Conservation (phyloP, 1,284 basidiomycete species). For the Microbotryum silenes-acaulis region DNA sequence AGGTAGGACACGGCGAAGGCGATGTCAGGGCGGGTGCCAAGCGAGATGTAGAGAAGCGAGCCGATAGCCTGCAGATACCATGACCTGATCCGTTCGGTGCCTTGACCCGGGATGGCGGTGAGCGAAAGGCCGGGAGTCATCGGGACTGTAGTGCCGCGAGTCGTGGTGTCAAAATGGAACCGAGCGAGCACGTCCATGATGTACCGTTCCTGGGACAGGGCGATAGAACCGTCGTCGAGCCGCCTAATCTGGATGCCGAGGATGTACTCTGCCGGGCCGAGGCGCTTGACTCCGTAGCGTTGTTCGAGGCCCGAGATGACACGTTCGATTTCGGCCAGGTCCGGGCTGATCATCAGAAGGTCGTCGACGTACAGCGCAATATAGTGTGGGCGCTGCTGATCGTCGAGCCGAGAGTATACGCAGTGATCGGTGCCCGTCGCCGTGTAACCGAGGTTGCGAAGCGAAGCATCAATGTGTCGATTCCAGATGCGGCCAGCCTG, state of each 20-base stretch:
- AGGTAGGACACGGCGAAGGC: conserved; percentile 37
- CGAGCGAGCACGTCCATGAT: conserved; percentile 39
- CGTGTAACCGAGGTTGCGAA: conserved; percentile 34
- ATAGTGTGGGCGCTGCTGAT: background rate
- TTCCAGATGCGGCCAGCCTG: conserved; percentile 44
- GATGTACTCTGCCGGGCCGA: conserved; percentile 40
- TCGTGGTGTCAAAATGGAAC: conserved; percentile 16
- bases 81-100: too few species aligned
- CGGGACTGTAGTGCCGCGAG: background rate
- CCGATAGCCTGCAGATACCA: conserved; percentile 30
- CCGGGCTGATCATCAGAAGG: conserved; percentile 34
- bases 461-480: conserved; percentile 31
- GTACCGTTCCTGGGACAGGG: conserved; percentile 40
- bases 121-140: conserved; percentile 14
- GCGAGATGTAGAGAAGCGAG: conserved; percentile 39
- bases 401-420: conserved; percentile 16
- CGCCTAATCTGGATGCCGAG: conserved; percentile 41
- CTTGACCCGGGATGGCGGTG: background rate
- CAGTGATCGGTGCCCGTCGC: conserved; percentile 32
- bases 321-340: conserved; percentile 22
- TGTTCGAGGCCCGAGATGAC: conserved; percentile 34
- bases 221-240: conserved; percentile 37
- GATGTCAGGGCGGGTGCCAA: conserved; percentile 40
- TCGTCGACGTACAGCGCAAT: conserved; percentile 42
- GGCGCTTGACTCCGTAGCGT: conserved; percentile 38